These are phyloP conservation scores for Saccharomyces hybrid DNA, from an alignment of 1,139 yeast species.

Conservation along the genomic window DNA sequence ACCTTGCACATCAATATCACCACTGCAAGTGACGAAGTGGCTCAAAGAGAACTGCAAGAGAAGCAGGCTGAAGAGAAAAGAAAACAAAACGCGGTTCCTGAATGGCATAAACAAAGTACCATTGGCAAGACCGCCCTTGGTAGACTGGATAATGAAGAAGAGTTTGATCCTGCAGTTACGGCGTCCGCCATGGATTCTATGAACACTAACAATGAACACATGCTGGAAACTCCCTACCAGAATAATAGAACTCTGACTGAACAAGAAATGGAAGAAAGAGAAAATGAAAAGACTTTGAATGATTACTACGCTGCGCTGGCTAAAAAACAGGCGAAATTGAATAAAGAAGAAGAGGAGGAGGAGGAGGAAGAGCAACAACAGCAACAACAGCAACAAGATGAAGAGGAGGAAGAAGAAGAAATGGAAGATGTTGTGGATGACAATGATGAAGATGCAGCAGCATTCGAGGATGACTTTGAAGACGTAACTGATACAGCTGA, in stretches of 20 bases:
- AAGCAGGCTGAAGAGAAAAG: slow-evolving; percentile 68
- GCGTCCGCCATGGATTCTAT: slow-evolving; percentile 16
- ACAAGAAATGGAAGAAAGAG: slow-evolving; percentile 40
- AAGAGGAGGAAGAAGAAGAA: slow-evolving; percentile 31
- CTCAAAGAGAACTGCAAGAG: slow-evolving; percentile 56
- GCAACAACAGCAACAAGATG: slow-evolving; percentile 25
- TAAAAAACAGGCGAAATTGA: slow-evolving; percentile 44
- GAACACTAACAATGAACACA: slow-evolving; percentile 7
- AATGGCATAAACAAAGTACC: slow-evolving; percentile 91
- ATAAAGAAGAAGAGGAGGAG: slow-evolving; percentile 41
- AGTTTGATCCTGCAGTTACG: slow-evolving; percentile 24
- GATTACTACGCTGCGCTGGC: slow-evolving; percentile 55
- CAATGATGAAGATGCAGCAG: slow-evolving; percentile 37
- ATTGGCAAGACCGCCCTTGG: slow-evolving; percentile 60
- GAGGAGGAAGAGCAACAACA: slow-evolving; percentile 39
- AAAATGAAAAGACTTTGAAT: slow-evolving; percentile 53
- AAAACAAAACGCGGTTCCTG: slow-evolving; percentile 90
- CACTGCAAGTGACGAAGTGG: slow-evolving; percentile 72
- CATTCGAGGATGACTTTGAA: slow-evolving; percentile 46
- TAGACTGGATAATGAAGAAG: slow-evolving; percentile 41
- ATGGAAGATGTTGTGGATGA: slow-evolving; percentile 39
- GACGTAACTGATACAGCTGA: slow-evolving; percentile 12
- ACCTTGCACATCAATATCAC: slow-evolving; percentile 87
- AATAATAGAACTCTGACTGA: slow-evolving; percentile 22
- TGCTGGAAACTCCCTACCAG: slow-evolving; percentile 10